phyloP scores from a whole-genome alignment of 2,329 filamentous ascomycete species.

The Colletotrichum musae region DNA sequence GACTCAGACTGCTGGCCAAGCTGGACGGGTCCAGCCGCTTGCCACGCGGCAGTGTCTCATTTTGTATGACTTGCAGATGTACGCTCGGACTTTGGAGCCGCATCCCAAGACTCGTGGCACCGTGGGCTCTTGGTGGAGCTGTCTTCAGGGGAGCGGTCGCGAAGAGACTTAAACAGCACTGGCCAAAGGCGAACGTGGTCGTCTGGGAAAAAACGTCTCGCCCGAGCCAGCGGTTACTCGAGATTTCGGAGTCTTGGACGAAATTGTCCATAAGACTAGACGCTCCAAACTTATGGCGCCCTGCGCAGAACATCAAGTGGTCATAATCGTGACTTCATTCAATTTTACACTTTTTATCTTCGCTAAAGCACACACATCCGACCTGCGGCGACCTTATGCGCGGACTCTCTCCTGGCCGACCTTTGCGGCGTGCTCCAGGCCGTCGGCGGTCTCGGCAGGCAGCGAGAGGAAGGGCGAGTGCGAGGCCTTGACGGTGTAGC shows the following conservation, averaged over 20 bases:
- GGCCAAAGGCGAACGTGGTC: too few species aligned
- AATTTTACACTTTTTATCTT: background rate
- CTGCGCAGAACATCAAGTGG: background rate
- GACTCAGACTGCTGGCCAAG: constrained; percentile 11
- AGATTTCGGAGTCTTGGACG: too few species aligned
- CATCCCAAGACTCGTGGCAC: background rate
- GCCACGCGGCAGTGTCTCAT: constrained; percentile 23
- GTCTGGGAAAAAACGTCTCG: too few species aligned
- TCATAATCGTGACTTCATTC: constrained; percentile 14
- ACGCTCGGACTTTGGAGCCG: constrained; percentile 18
- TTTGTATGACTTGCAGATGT: background rate
- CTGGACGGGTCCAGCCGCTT: background rate
- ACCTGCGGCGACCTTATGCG: background rate
- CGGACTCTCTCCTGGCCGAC: constrained; percentile 28
- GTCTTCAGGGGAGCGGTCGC: background rate
- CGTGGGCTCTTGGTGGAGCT: background rate
- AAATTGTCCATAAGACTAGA: too few species aligned
- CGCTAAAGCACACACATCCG: background rate
- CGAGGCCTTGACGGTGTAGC: constrained; percentile 25
- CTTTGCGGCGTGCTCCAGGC: constrained; percentile 20
- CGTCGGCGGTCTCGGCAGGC: constrained; percentile 16
- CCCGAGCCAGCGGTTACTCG: too few species aligned
- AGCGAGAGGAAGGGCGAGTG: constrained; percentile 31
- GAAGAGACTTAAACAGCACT: background rate
- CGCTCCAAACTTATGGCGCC: too few species aligned